Percentiles rank a stretch among this genome's conserved stretches.
Conservation (phyloP, 176 grass and related monocot genomes). For the Melocanna baccifera region DNA sequence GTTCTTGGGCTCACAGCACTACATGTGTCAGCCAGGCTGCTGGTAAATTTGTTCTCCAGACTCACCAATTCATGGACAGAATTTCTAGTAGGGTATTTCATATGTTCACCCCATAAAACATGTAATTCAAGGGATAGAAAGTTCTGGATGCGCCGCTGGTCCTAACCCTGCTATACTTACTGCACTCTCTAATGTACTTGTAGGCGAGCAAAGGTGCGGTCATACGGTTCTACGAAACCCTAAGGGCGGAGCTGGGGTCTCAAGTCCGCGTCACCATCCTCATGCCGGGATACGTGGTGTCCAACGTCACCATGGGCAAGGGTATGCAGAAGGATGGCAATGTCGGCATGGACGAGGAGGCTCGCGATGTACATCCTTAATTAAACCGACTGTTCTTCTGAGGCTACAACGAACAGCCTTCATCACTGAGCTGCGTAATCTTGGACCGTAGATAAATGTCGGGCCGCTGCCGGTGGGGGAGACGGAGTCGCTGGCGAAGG, state of each 20-base stretch:
- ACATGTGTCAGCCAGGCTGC: background rate
- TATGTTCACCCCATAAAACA: background rate
- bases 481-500: constrained; percentile 54
- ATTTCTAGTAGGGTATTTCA: background rate
- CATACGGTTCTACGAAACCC: constrained; percentile 68
- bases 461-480: constrained; percentile 65
- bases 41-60: background rate
- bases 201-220: constrained; percentile 79
- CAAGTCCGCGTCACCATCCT: constrained; percentile 70
- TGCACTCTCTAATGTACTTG: background rate
- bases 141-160: background rate
- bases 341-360: constrained; percentile 62
- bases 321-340: constrained; percentile 65
- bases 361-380: constrained; percentile 35
- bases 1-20: background rate
- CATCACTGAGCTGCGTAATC: background rate
- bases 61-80: background rate
- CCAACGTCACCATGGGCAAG: constrained; percentile 84
- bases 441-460: constrained; percentile 43
- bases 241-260: constrained; percentile 61
- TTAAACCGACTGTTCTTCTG: background rate
- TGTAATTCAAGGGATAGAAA: background rate
- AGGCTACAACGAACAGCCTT: background rate
- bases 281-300: constrained; percentile 68
- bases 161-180: background rate